These are phyloP conservation scores for Eimeria acervulina DNA, from an alignment of 169 alveolate species.

Conservation along the genomic window DNA sequence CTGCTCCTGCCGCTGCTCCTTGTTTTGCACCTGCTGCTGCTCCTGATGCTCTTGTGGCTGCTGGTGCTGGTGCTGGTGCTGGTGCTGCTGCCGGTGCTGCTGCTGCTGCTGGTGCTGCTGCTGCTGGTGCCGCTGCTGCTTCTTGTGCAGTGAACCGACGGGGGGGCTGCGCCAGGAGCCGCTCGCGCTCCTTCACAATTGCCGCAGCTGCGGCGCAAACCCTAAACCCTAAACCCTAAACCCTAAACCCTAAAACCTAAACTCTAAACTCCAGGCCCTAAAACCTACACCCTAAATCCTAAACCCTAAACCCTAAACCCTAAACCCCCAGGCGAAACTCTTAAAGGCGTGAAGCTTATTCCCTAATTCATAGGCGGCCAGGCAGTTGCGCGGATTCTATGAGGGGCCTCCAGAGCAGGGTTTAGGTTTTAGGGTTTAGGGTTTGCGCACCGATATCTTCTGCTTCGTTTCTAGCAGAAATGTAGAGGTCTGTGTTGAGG, in stretches of 20 bases:
- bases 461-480: neutral
- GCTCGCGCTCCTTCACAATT: constrained; percentile 24
- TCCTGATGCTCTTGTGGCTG: neutral
- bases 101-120: constrained; percentile 1
- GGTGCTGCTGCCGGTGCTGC: constrained; percentile 16
- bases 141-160: neutral
- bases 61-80: neutral
- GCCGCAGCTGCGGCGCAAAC: neutral
- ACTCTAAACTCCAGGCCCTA: neutral
- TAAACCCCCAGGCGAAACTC: neutral
- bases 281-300: too few relatives aligned
- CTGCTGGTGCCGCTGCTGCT: constrained; percentile 1
- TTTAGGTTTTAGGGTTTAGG: constrained; percentile 23
- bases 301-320: too few relatives aligned
- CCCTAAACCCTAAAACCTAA: neutral
- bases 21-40: neutral
- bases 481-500: neutral
- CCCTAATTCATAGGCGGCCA: too few relatives aligned
- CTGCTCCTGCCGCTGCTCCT: constrained; percentile 11
- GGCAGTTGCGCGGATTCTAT: too few relatives aligned
- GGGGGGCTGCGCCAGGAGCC: neutral
- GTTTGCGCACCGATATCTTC: neutral
- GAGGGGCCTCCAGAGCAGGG: neutral
- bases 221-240: neutral
- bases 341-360: neutral